Conservation (phyloP, 2,329 filamentous ascomycete genomes). For the Cladosporium colombiae region DNA sequence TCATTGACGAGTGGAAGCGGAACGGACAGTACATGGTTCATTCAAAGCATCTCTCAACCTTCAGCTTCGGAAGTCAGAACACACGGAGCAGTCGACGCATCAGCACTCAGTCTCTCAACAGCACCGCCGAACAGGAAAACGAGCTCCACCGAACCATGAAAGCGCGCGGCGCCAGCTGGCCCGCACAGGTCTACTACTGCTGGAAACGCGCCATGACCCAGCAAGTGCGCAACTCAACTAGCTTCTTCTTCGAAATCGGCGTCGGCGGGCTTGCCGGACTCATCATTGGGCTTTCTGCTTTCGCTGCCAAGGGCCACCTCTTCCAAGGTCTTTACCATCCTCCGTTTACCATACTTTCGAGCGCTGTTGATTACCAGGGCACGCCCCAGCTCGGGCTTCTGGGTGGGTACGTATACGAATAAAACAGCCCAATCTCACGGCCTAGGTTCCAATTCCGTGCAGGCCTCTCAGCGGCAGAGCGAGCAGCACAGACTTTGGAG, state of each 20-base stretch:
- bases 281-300: constrained; percentile 57
- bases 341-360: constrained; percentile 53
- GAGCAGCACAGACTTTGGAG: not conserved
- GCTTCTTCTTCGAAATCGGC: constrained; percentile 57
- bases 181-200: constrained; percentile 56
- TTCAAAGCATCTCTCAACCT: constrained; percentile 25
- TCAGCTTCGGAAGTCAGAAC: constrained; percentile 16
- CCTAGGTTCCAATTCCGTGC: not conserved
- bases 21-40: constrained; percentile 26
- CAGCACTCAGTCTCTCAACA: constrained; percentile 34
- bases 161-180: constrained; percentile 51
- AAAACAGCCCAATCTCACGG: not conserved
- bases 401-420: constrained; percentile 30
- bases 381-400: constrained; percentile 57
- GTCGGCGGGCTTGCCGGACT: constrained; percentile 55
- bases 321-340: constrained; percentile 56
- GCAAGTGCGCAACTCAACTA: constrained; percentile 55
- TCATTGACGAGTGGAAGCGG: constrained; percentile 53
- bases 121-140: constrained; percentile 43
- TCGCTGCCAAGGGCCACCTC: constrained; percentile 52
- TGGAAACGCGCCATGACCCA: constrained; percentile 56
- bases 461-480: not conserved
- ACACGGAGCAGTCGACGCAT: constrained; percentile 28
- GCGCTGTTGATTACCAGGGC: constrained; percentile 53
- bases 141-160: constrained; percentile 50